These are phyloP conservation scores for Croton laevigatus DNA, from an alignment of 441 rosid genomes.

Conservation along the genomic window DNA sequence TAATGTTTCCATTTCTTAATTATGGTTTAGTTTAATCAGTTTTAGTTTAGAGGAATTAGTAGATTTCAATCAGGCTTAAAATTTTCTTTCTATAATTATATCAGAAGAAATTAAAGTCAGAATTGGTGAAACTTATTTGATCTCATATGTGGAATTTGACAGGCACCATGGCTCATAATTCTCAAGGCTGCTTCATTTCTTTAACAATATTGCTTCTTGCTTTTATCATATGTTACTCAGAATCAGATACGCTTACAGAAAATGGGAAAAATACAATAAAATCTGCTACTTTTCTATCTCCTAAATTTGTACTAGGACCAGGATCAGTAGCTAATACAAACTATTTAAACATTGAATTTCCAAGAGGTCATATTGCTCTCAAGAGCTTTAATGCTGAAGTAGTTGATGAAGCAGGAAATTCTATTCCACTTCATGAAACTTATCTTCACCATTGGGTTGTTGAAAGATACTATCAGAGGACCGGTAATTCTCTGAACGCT, in stretches of 20 bases:
- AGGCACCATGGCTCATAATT: neutral
- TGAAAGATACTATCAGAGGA: conserved; percentile 32
- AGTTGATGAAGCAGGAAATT: conserved; percentile 62
- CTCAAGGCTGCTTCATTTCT: neutral
- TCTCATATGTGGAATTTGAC: neutral
- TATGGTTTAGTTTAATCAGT: neutral
- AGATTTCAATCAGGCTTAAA: neutral
- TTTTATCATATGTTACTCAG: conserved; percentile 18
- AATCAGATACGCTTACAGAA: conserved; percentile 13
- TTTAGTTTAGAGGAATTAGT: neutral
- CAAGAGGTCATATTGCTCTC: conserved; percentile 76
- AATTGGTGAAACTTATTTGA: too few species aligned
- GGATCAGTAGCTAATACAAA: conserved; percentile 62
- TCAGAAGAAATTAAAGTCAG: neutral
- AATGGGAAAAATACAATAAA: conserved; percentile 31
- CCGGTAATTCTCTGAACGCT: too few species aligned
- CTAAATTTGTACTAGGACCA: conserved; percentile 59
- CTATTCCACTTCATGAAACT: conserved; percentile 74
- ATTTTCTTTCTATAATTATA: too few species aligned
- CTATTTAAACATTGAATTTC: conserved; percentile 63
- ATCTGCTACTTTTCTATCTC: conserved; percentile 58
- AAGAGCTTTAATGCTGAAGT: conserved; percentile 70
- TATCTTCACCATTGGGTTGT: conserved; percentile 90
- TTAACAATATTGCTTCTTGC: neutral
- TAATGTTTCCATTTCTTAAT: neutral